Percentiles rank a stretch among this genome's conserved stretches.
Conservation (phyloP, 805 yeast species). For the Schwanniomyces sp. region DNA sequence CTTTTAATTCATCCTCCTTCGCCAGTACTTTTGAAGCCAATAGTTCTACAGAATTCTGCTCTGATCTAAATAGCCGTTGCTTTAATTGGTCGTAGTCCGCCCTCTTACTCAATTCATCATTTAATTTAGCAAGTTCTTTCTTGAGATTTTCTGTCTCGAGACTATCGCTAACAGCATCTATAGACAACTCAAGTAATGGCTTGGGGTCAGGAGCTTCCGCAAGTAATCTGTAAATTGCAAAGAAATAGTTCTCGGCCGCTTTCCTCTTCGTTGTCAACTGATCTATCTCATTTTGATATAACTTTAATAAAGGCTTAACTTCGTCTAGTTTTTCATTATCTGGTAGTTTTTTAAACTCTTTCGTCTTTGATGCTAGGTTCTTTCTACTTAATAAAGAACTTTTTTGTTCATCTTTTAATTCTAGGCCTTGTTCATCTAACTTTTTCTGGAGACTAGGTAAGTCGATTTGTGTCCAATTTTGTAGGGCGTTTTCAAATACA, state of each 20-base stretch:
- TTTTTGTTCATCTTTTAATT: conserved; percentile 69
- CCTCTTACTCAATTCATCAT: conserved; percentile 58
- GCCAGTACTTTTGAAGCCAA: conserved; percentile 57
- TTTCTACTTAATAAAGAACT: conserved; percentile 69
- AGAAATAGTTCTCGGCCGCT: conserved; percentile 67
- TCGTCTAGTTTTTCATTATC: conserved; percentile 67
- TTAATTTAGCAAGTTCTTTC: conserved; percentile 48
- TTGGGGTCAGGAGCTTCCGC: conserved; percentile 94
- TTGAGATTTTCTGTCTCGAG: conserved; percentile 53
- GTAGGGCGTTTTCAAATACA: conserved; percentile 57
- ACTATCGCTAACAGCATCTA: conserved; percentile 59
- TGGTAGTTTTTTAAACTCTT: conserved; percentile 71
- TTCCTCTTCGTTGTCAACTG: conserved; percentile 75
- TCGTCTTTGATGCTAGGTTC: conserved; percentile 79
- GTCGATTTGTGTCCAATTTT: conserved; percentile 74
- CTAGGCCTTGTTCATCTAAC: conserved; percentile 73
- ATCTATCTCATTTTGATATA: conserved; percentile 89
- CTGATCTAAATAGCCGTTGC: conserved; percentile 57
- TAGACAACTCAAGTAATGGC: conserved; percentile 70
- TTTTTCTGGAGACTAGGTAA: conserved; percentile 67
- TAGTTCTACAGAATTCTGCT: conserved; percentile 58
- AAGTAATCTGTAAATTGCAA: conserved; percentile 69
- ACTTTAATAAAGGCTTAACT: conserved; percentile 64
- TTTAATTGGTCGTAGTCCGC: conserved; percentile 83
- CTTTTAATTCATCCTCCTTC: conserved; percentile 71